phyloP scores from a whole-genome alignment of 2,329 filamentous ascomycete species.

The Cladosporium phlei region DNA sequence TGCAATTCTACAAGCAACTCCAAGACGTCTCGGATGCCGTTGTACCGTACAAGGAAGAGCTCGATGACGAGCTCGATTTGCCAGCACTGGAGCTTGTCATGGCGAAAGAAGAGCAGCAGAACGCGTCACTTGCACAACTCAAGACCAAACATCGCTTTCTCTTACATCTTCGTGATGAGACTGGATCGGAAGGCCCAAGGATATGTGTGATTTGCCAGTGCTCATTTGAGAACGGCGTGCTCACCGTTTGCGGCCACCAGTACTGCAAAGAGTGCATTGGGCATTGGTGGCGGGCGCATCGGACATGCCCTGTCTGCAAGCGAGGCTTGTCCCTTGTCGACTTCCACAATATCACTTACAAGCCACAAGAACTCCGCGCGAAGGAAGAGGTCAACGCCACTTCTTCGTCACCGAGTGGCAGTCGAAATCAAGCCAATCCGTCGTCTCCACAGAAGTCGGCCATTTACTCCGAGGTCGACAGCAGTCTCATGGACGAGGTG shows the following conservation, averaged over 20 bases:
- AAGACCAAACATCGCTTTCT: constrained; percentile 75
- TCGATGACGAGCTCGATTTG: constrained; percentile 53
- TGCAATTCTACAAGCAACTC: constrained; percentile 87
- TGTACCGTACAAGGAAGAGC: constrained; percentile 63
- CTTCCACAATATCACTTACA: constrained; percentile 79
- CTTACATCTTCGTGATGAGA: constrained; percentile 56
- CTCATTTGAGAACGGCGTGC: constrained; percentile 68
- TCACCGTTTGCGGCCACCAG: constrained; percentile 85
- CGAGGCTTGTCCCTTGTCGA: constrained; percentile 59
- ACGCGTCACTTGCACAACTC: constrained; percentile 55
- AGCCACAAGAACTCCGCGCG: constrained; percentile 67
- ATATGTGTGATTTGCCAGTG: constrained; percentile 84
- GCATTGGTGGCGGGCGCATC: constrained; percentile 69
- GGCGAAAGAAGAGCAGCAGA: constrained; percentile 48
- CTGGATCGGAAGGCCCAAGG: constrained; percentile 49
- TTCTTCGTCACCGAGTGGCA: constrained; percentile 14
- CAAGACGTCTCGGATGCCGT: constrained; percentile 90
- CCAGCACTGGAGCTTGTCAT: constrained; percentile 40
- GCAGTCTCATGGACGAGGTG: constrained; percentile 69
- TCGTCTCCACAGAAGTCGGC: constrained; percentile 14
- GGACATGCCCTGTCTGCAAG: constrained; percentile 83
- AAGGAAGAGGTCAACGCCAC: constrained; percentile 47
- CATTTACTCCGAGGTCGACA: constrained; percentile 76
- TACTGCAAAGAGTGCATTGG: constrained; percentile 87
- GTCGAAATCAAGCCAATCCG: background rate